phyloP scores from a whole-genome alignment of 2,329 filamentous ascomycete genomes.

The Endothia cerciana region DNA sequence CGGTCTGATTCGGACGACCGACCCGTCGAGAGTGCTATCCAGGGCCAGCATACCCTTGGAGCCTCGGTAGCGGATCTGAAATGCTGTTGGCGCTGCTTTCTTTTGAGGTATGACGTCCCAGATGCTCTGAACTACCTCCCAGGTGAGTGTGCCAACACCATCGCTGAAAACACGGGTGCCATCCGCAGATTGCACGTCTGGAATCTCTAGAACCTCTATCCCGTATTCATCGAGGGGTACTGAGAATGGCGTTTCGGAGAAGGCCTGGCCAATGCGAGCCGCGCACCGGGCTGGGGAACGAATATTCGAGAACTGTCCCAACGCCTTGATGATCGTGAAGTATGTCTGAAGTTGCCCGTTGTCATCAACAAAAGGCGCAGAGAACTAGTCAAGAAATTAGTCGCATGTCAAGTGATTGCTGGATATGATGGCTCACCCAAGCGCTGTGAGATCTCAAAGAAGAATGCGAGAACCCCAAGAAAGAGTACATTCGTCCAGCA shows the following conservation, averaged over 20 bases:
- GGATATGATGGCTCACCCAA: constrained; percentile 44
- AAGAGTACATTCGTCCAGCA: constrained; percentile 64
- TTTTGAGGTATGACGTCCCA: constrained; percentile 56
- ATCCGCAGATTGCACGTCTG: constrained; percentile 55
- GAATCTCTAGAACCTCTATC: constrained; percentile 43
- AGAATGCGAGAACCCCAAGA: constrained; percentile 80
- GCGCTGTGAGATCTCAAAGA: constrained; percentile 72
- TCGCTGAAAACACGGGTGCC: constrained; percentile 72
- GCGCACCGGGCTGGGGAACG: constrained; percentile 59
- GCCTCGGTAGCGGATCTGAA: constrained; percentile 76
- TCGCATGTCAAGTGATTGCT: not conserved
- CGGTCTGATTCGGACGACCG: constrained; percentile 62
- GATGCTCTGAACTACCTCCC: constrained; percentile 60
- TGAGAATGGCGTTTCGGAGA: constrained; percentile 73
- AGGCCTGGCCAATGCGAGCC: constrained; percentile 67
- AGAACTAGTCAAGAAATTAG: constrained; percentile 44
- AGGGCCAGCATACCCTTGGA: constrained; percentile 80
- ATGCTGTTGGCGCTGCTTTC: constrained; percentile 60
- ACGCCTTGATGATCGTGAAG: constrained; percentile 47
- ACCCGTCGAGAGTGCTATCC: constrained; percentile 62
- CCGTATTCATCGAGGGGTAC: constrained; percentile 50
- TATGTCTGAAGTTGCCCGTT: constrained; percentile 41
- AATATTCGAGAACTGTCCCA: constrained; percentile 58
- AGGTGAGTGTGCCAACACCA: constrained; percentile 76
- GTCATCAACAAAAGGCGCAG: constrained; percentile 49